Conservation (phyloP, 768 basidiomycete species). For the Lactarius psammicola region DNA sequence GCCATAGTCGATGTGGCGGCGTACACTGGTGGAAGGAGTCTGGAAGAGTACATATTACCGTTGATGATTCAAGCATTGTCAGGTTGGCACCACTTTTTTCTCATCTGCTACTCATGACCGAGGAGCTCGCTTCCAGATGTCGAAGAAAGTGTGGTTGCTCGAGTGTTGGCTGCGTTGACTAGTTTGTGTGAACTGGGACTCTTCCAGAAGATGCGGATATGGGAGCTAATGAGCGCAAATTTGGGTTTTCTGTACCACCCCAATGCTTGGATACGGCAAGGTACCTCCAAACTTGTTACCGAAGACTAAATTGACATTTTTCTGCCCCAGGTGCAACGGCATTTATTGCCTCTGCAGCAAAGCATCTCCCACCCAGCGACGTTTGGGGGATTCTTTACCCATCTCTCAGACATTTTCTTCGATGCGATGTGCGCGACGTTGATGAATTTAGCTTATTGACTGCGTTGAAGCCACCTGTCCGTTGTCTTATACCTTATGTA, state of each 20-base stretch:
- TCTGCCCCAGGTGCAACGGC: conserved; percentile 66
- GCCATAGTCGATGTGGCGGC: conserved; percentile 94
- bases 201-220: conserved; percentile 92
- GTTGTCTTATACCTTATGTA: conserved; percentile 31
- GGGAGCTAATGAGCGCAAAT: conserved; percentile 91
- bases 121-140: conserved; percentile 57
- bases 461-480: conserved; percentile 75
- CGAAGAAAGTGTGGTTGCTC: conserved; percentile 91
- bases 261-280: conserved; percentile 93
- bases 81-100: conserved; percentile 45
- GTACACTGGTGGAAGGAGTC: conserved; percentile 84
- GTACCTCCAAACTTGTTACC: conserved; percentile 39
- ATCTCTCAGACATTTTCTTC: conserved; percentile 79
- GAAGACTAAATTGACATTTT: conserved; percentile 2
- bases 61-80: conserved; percentile 94
- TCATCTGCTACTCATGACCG: conserved; percentile 10
- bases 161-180: conserved; percentile 83
- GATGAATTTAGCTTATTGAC: conserved; percentile 73
- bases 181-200: conserved; percentile 87
- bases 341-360: conserved; percentile 84
- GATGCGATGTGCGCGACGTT: conserved; percentile 74
- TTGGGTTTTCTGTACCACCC: conserved; percentile 93
- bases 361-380: conserved; percentile 80
- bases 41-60: conserved; percentile 97
- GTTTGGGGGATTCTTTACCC: conserved; percentile 98